Evolutionary conservation across 192 early-diverging fungal species (phyloP), one percentile per base, ranked within the genome.

Genomic region (Tieghemiomyces parasiticus): DNA sequence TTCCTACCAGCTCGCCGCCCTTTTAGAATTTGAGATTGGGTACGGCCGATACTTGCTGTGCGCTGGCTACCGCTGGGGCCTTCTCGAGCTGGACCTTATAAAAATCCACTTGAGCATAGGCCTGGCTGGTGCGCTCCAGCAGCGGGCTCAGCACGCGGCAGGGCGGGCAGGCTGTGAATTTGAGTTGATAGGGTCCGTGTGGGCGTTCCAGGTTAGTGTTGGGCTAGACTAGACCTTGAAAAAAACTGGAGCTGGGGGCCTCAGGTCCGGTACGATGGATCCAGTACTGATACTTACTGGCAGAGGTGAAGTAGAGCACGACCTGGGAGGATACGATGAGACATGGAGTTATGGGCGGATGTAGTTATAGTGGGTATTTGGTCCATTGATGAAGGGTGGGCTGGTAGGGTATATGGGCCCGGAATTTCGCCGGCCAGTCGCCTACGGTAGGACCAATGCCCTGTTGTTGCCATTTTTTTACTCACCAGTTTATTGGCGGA

Each of bases 1-100:
- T 84, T 38, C 67, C 80, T 45, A 92, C 75, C 67, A 82, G 81
- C 22, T 84, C 75, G 29, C 82, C 87, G 58, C 73, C 77, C 60
- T 84, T 78, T 77, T 76, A 94, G 61, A 92, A 76, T 61, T 71
- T 67, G 30, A 74, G 59, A 14, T 68, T 74, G 6, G 73, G 73
- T 20, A 69, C 70, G 3, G 73, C 68, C 29, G 69, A 64, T 26
- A 74, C 63, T 16, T 61, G 66, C 52, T 64, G 67, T 46, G 68
- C 66, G 33, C 50, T 47, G 26, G 73, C 69, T 2, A 71, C 65
- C n/a, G 67, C 69, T 14, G 62, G 32, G 46, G 70, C 70, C 60
- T 52, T 42, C 16, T 45, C 56, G 19, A 74, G 34, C 54, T 74
- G 66, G 0, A 74, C 72, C 46, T 74, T 74, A 62, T 68, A 68